Percentiles rank a stretch among this genome's conserved stretches.
These are phyloP conservation scores for Puya raimondii DNA, from an alignment of 176 grass and related monocot genomes.

Conservation along the genomic window DNA sequence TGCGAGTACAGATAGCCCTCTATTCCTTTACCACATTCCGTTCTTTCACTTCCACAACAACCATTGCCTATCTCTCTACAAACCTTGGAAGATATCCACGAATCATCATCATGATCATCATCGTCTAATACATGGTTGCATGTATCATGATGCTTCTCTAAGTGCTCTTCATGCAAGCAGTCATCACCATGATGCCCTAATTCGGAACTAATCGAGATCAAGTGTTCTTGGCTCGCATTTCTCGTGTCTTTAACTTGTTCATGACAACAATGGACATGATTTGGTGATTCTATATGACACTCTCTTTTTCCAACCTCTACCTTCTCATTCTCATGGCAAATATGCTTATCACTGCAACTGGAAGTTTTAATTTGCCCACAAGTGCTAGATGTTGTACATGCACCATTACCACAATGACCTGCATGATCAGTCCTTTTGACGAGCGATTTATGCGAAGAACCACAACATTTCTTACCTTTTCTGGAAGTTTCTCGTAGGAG, in stretches of 20 bases:
- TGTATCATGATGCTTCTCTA: slow-evolving; percentile 6
- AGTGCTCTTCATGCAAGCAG: neutral
- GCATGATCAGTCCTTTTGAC: slow-evolving; percentile 25
- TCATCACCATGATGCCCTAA: slow-evolving; percentile 18
- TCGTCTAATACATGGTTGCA: neutral
- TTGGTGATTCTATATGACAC: slow-evolving; percentile 15
- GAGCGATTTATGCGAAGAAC: slow-evolving; percentile 26
- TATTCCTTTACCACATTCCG: slow-evolving; percentile 20
- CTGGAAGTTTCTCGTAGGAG: slow-evolving; percentile 34
- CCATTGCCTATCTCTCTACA: slow-evolving; percentile 10
- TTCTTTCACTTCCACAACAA: slow-evolving; percentile 3
- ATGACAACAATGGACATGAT: slow-evolving; percentile 35
- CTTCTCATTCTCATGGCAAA: slow-evolving; percentile 25
- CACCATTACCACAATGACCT: slow-evolving; percentile 25
- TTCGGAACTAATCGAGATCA: slow-evolving; percentile 13
- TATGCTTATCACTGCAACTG: slow-evolving; percentile 11
- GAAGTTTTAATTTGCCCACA: slow-evolving; percentile 22
- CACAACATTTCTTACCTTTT: slow-evolving; percentile 46
- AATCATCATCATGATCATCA: slow-evolving; percentile 21
- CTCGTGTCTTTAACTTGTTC: slow-evolving; percentile 8
- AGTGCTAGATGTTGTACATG: slow-evolving; percentile 18
- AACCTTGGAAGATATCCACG: neutral
- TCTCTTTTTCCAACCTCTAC: slow-evolving; percentile 21
- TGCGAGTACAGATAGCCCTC: slow-evolving; percentile 31
- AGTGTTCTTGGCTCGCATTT: slow-evolving; percentile 24